These are phyloP conservation scores for Erodium chrysanthum DNA, from an alignment of 441 rosid genomes.

Conservation along the genomic window DNA sequence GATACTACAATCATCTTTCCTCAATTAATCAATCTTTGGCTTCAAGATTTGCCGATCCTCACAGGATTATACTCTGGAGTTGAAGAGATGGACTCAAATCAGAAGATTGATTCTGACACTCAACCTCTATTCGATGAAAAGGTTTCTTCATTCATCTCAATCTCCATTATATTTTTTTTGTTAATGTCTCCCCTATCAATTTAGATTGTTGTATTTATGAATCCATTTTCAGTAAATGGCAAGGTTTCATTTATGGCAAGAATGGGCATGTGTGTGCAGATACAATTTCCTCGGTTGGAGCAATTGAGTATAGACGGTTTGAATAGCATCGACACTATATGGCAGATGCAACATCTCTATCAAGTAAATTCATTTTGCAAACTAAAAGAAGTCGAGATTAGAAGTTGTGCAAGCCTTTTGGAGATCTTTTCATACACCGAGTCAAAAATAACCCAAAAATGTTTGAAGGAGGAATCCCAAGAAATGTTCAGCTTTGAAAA, in stretches of 20 bases:
- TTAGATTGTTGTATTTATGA: too few relatives aligned
- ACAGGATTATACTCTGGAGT: neutral
- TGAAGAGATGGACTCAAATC: slow-evolving; percentile 1
- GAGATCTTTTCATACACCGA: too few relatives aligned
- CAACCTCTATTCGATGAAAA: slow-evolving; percentile 1
- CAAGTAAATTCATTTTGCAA: neutral
- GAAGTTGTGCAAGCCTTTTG: too few relatives aligned
- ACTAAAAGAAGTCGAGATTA: neutral
- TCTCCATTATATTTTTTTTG: neutral
- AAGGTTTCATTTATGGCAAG: neutral
- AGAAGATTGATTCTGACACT: neutral
- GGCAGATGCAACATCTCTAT: neutral
- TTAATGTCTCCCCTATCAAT: neutral
- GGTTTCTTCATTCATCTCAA: neutral
- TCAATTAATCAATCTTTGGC: neutral
- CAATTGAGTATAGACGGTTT: neutral
- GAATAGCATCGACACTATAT: neutral
- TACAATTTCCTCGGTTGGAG: neutral
- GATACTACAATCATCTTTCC: neutral
- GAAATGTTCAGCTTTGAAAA: neutral
- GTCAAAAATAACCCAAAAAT: too few relatives aligned
- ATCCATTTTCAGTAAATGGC: neutral
- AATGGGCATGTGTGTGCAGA: neutral
- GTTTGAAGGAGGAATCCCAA: too few relatives aligned
- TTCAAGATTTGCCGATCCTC: neutral